Evolutionary conservation across 2,329 filamentous ascomycete genomes (phyloP), one percentile per base, ranked within the genome.

Genomic region (Dactylellina sp.): DNA sequence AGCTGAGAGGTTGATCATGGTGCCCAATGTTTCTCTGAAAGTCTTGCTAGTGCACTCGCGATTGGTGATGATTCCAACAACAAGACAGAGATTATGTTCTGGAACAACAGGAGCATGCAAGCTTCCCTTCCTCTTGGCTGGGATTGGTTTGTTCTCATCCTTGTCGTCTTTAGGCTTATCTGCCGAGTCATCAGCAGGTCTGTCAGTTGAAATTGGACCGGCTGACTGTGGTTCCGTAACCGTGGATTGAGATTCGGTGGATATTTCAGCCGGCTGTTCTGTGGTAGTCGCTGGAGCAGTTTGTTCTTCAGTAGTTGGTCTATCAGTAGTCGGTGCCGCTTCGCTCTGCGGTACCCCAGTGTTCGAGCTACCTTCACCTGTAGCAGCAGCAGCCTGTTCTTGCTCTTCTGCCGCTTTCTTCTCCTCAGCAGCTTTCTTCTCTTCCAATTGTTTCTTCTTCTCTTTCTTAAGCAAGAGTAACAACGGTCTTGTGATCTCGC

Each of bases 1-100:
- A 40, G 91, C 89, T 3, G 93, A 98, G 46, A 99, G 86, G 79
- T 98, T 97, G 83, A 97, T 98, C 84, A 99, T 97, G n/a, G 96
- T 96, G 14, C 94, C 95, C 61, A 99, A 87, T 0, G 95, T 98
- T 81, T 98, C 96, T 80, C 95, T 91, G 85, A 99, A 99, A 0
- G 95, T 98, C 84, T 97, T 97, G 76, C 92, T 93, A 79, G 92
- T 97, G 82, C 95, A 99, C 81, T 99, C 95, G 53, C 93, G 90
- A 75, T 94, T 94, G 46, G 96, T 92, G 77, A 99, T 91, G 66
- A 99, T 97, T 80, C 95, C 95, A 78, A 98, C 91, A n/a, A 99
- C 93, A 66, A 98, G 85, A 70, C 91, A 91, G 65, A 99, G 86
- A 80, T 98, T 97, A 79, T 93, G 87, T 28, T 94, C 88, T 3